Evolutionary conservation across 176 grass and related monocot species (phyloP), one percentile per base, ranked within the genome.

Genomic region (Juncus effusus): DNA sequence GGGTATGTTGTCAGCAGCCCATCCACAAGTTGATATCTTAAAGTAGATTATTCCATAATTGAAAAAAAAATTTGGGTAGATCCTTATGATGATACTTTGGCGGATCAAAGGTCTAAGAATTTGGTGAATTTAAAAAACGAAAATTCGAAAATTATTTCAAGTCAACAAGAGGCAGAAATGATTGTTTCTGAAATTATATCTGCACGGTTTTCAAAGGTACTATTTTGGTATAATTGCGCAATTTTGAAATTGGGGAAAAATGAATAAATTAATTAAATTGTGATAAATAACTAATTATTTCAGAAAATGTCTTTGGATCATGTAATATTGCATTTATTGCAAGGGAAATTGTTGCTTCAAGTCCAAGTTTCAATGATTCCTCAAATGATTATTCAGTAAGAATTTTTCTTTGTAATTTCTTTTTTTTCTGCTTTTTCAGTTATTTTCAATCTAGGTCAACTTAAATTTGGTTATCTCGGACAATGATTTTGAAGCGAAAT

Each of bases 231-330:
- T 28, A 28, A 28, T 28, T 28, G 19, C 19, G 19, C 19, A 28
- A 28, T 28, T 28, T 28, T 28, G 19, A 28, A 28, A 28, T 28
- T 28, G 19, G 19, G 19, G 19, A 28, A 28, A 28, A 28, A 28
- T 28, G 19, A 59, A 51, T 71, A 52, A 19, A 40, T 55, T 67
- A 47, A 16, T 59, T 9, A 12, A 59, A 60, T 19, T 49, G 42
- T 63, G 52, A 61, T 55, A 50, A 71, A 49, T 65, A n/a, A 15
- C 50, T 38, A 36, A 59, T 81, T 76, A 50, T 60, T 83, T 61
- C 82, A 97, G 93, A 79, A 92, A 89, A 97, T 97, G 82, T 84
- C 72, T 11, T 82, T 97, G 16, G 93, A 92, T 67, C 60, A 56
- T 68, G 74, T 89, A 77, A 84, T 88, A 69, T 28, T 89, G 65